Percentiles rank a stretch among this genome's conserved stretches.
phyloP scores from a whole-genome alignment of 768 basidiomycete species.

The Daedaleopsis sinensis region DNA sequence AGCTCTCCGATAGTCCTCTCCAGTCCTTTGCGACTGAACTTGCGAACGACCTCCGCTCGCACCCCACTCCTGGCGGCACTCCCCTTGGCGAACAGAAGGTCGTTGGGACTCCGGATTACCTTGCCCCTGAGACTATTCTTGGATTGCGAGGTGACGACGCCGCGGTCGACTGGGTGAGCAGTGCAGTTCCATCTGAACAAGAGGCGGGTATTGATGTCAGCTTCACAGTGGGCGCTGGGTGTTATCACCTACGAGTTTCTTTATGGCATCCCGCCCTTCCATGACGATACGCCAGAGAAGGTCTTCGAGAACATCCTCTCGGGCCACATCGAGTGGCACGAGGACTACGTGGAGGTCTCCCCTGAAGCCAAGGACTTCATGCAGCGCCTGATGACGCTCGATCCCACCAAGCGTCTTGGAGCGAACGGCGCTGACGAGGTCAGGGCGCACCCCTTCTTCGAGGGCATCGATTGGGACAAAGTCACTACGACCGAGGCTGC shows the following conservation, averaged over 20 bases:
- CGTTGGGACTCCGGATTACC: slow-evolving; percentile 97
- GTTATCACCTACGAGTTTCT: slow-evolving; percentile 98
- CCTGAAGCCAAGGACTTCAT: slow-evolving; percentile 90
- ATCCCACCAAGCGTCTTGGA: slow-evolving; percentile 82
- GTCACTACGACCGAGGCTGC: slow-evolving; percentile 87
- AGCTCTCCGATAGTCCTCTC: slow-evolving; percentile 68
- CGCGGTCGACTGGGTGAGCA: slow-evolving; percentile 92
- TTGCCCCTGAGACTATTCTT: slow-evolving; percentile 94
- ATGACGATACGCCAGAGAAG: slow-evolving; percentile 94
- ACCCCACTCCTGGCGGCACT: slow-evolving; percentile 67
- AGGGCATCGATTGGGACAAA: slow-evolving; percentile 91
- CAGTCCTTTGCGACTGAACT: slow-evolving; percentile 88
- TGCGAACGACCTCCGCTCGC: slow-evolving; percentile 80
- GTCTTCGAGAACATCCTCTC: slow-evolving; percentile 99
- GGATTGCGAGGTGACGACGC: slow-evolving; percentile 95
- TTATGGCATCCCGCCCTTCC: slow-evolving; percentile 96
- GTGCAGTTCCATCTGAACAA: slow-evolving; percentile 13
- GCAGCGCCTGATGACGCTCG: slow-evolving; percentile 78
- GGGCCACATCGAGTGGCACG: slow-evolving; percentile 93
- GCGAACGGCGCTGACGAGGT: slow-evolving; percentile 89
- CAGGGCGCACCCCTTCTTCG: slow-evolving; percentile 89
- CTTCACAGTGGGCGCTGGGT: slow-evolving; percentile 90
- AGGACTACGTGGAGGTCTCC: slow-evolving; percentile 87
- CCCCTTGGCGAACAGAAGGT: slow-evolving; percentile 90
- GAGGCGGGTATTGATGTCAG: slow-evolving; percentile 18